phyloP scores from a whole-genome alignment of 257 asterid genomes.

The Nyctanthes arbortristis region DNA sequence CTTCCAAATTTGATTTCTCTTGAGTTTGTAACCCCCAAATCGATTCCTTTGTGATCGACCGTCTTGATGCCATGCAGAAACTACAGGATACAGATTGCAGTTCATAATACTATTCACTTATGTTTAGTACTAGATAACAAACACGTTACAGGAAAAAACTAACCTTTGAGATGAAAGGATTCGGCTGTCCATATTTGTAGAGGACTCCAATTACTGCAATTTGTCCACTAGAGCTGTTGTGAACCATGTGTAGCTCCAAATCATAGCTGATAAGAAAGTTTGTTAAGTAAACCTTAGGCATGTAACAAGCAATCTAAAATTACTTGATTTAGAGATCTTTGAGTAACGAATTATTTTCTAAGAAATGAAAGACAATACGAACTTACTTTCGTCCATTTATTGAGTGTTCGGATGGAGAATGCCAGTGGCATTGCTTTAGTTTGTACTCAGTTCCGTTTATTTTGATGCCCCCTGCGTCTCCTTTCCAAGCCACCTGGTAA shows the following conservation, averaged over 20 bases:
- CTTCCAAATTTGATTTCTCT: constrained; percentile 49
- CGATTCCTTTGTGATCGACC: constrained; percentile 18
- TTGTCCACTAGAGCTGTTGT: constrained; percentile 37
- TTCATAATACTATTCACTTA: too few species aligned
- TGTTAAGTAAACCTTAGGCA: neutral
- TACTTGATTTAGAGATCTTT: neutral
- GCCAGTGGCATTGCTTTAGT: constrained; percentile 56
- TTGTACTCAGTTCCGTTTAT: constrained; percentile 35
- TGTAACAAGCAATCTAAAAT: neutral
- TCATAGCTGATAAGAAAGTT: constrained; percentile 35
- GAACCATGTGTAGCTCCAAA: constrained; percentile 80
- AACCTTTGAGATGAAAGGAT: constrained; percentile 54
- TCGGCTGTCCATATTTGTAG: constrained; percentile 58
- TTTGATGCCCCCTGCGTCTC: constrained; percentile 46
- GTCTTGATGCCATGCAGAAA: constrained; percentile 28
- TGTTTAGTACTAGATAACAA: neutral
- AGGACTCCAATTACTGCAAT: constrained; percentile 57
- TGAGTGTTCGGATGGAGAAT: constrained; percentile 61
- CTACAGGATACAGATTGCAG: constrained; percentile 34
- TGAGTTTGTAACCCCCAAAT: constrained; percentile 51
- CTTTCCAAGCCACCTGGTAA: constrained; percentile 49
- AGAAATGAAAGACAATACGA: neutral
- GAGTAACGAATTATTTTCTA: neutral
- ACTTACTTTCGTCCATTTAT: constrained; percentile 42
- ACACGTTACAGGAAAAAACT: neutral